Evolutionary conservation across 2,329 filamentous ascomycete species (phyloP).

Genomic region (Diaporthe nobilis): DNA sequence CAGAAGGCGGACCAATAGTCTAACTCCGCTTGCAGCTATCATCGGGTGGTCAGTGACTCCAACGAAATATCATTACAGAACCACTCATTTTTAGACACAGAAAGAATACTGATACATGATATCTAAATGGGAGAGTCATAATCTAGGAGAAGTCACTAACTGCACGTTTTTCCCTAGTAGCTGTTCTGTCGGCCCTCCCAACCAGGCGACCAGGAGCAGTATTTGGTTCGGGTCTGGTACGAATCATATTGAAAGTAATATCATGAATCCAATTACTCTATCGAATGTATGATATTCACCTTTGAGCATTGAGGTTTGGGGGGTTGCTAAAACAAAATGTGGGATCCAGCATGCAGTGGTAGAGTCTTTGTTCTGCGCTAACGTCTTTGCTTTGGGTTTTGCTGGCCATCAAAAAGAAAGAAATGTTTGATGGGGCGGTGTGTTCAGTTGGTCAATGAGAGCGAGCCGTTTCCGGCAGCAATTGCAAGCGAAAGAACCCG

Average conservation of each 20-base stretch:
- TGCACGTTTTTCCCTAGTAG: neutral
- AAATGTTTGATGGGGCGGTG: neutral
- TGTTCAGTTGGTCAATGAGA: neutral
- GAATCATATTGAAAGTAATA: neutral
- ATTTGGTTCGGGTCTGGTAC: rapidly evolving
- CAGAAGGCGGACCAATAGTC: constrained; percentile 15
- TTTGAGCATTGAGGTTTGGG: too few relatives aligned
- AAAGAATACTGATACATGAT: too few relatives aligned
- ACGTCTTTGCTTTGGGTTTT: neutral
- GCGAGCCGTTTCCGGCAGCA: neutral
- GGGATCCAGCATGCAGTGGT: neutral
- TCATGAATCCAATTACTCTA: neutral
- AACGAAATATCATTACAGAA: neutral
- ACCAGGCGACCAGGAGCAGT: neutral
- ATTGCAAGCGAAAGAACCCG: neutral
- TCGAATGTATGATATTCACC: neutral
- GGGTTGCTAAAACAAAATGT: too few relatives aligned
- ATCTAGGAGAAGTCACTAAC: neutral
- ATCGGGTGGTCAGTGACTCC: neutral
- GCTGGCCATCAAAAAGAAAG: neutral
- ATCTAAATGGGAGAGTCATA: neutral
- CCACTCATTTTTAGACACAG: too few relatives aligned
- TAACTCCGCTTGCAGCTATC: neutral
- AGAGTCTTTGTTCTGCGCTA: neutral
- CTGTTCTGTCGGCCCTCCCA: neutral